A percentile compares a stretch with the other conserved stretches of the same genome.
Evolutionary conservation across 176 grass and related monocot genomes (phyloP).

Genomic region (Bromus sterilis): DNA sequence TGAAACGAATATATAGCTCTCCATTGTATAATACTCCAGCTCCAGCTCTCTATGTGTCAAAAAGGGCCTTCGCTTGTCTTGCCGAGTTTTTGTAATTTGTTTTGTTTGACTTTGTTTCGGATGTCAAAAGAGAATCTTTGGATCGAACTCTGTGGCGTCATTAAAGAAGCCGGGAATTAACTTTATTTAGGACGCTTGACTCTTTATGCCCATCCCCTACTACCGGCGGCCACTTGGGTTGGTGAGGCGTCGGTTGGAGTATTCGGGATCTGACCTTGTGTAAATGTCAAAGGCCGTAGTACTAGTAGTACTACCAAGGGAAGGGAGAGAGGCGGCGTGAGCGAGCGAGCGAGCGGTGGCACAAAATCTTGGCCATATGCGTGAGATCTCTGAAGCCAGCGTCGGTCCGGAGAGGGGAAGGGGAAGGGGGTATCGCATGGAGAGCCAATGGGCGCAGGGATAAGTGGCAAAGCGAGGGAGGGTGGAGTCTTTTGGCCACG

Average conservation of each 20-base stretch:
- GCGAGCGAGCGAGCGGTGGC: not conserved
- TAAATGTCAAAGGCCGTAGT: slow-evolving; percentile 36
- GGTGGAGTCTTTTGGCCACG: slow-evolving; percentile 21
- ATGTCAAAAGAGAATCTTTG: slow-evolving; percentile 45
- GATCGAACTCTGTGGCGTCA: not conserved
- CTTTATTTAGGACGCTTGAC: not conserved
- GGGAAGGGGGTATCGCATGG: not conserved
- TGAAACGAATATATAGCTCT: not conserved
- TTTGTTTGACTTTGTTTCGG: slow-evolving; percentile 21
- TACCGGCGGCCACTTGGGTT: not conserved
- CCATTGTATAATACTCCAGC: not conserved
- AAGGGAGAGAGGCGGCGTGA: not conserved
- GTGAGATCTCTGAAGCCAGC: not conserved
- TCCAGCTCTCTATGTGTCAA: not conserved
- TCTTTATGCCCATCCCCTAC: not conserved
- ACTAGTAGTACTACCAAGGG: not conserved
- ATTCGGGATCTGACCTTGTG: slow-evolving; percentile 16
- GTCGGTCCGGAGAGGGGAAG: not conserved
- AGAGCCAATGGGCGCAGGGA: not conserved
- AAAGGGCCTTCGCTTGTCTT: not conserved
- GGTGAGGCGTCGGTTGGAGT: slow-evolving; percentile 14
- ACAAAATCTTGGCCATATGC: slow-evolving; percentile 11
- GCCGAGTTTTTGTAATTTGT: not conserved
- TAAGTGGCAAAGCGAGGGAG: slow-evolving; percentile 28
- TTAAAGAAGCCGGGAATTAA: not conserved